Conservation (phyloP, 352 stramenopile species). For the Pythium utonaiense region DNA sequence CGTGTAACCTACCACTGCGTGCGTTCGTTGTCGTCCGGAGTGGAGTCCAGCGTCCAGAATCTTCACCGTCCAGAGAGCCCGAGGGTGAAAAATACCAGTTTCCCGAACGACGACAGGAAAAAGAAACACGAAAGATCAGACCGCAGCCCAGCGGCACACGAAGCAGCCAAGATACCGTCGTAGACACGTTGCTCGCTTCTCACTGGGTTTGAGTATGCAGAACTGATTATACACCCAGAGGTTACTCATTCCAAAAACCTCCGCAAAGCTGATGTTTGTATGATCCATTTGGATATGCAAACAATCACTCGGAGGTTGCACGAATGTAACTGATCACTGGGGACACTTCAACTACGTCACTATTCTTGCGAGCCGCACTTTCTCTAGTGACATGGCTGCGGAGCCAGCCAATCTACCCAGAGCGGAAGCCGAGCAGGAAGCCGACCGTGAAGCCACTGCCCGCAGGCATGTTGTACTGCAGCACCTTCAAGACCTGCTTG, state of each 20-base stretch:
- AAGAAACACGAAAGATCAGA: slow-evolving; percentile 4
- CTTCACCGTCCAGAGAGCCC: background rate
- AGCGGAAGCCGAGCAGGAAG: slow-evolving; percentile 75
- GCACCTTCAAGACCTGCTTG: slow-evolving; percentile 68
- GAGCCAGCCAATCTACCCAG: slow-evolving; percentile 34
- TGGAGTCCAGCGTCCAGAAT: background rate
- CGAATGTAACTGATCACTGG: slow-evolving; percentile 10
- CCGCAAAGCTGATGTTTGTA: slow-evolving; percentile 10
- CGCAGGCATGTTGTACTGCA: slow-evolving; percentile 75
- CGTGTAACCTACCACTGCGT: slow-evolving; percentile 9
- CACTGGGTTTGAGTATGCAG: background rate
- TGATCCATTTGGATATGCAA: background rate
- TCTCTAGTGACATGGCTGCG: slow-evolving; percentile 11
- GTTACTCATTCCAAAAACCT: too few relatives aligned
- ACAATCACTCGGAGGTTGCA: slow-evolving; percentile 14
- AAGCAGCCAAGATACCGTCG: background rate
- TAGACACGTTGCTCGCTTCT: too few relatives aligned
- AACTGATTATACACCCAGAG: background rate
- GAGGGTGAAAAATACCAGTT: background rate
- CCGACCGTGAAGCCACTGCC: slow-evolving; percentile 71
- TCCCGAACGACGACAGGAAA: background rate
- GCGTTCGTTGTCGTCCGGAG: background rate
- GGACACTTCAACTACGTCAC: slow-evolving; percentile 25
- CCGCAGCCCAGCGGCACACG: background rate
- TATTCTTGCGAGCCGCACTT: background rate